A percentile compares a stretch with the other conserved stretches of the same genome.
These are phyloP conservation scores for Paxillus rubicundulus DNA, from an alignment of 768 basidiomycete species.

Conservation along the genomic window DNA sequence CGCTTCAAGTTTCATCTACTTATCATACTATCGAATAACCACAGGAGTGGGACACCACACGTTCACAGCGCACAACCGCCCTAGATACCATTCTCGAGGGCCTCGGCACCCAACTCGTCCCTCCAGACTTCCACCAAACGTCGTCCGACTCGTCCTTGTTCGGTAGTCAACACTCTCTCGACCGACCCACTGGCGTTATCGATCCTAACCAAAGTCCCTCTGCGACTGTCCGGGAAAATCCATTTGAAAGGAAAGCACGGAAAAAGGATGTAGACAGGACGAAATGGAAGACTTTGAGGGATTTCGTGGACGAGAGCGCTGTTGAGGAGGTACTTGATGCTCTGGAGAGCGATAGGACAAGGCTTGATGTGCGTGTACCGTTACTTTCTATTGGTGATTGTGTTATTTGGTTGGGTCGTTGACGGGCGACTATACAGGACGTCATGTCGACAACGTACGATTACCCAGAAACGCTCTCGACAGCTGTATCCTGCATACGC, in stretches of 20 bases:
- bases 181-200: constrained; percentile 36
- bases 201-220: constrained; percentile 35
- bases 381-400: neutral
- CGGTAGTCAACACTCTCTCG: constrained; percentile 66
- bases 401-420: neutral
- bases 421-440: constrained; percentile 40
- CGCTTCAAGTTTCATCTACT: neutral
- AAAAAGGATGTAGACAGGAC: constrained; percentile 42
- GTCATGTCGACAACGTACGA: constrained; percentile 60
- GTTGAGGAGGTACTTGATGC: constrained; percentile 74
- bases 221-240: constrained; percentile 29
- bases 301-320: constrained; percentile 82
- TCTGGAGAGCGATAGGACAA: constrained; percentile 66
- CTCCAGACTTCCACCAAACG: constrained; percentile 71
- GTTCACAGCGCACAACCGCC: constrained; percentile 56
- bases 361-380: constrained; percentile 56
- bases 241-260: constrained; percentile 16
- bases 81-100: constrained; percentile 72
- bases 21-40: neutral
- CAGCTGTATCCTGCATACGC: constrained; percentile 55
- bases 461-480: constrained; percentile 61
- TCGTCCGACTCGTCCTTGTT: constrained; percentile 73
- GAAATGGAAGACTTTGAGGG: constrained; percentile 78
- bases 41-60: constrained; percentile 70
- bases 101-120: constrained; percentile 69